phyloP scores from a whole-genome alignment of 1,284 basidiomycete genomes.

The Neonothopanus nambi region DNA sequence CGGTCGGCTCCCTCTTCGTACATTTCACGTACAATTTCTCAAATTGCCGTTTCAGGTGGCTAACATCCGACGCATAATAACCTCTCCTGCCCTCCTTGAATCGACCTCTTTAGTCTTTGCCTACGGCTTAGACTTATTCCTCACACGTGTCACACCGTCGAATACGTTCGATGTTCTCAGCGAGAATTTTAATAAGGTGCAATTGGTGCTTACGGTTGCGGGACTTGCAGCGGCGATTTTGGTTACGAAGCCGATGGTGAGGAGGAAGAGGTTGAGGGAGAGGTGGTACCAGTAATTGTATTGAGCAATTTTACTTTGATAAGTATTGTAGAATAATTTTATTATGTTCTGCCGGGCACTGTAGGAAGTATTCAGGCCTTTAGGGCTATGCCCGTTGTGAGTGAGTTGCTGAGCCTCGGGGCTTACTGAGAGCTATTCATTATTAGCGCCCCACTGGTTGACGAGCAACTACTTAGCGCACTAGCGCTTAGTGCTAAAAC shows the following conservation, averaged over 20 bases:
- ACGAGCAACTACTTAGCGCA: too few species aligned
- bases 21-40: background rate
- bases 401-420: too few species aligned
- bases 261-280: conserved; percentile 61
- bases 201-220: conserved; percentile 83
- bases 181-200: conserved; percentile 91
- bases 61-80: conserved; percentile 65
- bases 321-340: background rate
- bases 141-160: conserved; percentile 82
- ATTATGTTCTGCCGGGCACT: too few species aligned
- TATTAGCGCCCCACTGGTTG: too few species aligned
- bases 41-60: conserved; percentile 49
- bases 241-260: conserved; percentile 76
- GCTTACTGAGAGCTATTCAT: too few species aligned
- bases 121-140: conserved; percentile 87
- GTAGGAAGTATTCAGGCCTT: too few species aligned
- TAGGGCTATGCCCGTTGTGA: too few species aligned
- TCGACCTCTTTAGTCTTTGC: conserved; percentile 90
- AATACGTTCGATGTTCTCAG: conserved; percentile 93
- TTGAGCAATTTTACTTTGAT: background rate
- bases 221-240: conserved; percentile 75
- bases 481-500: too few species aligned
- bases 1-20: conserved; percentile 20
- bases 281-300: conserved; percentile 59
- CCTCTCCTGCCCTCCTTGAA: conserved; percentile 85